Evolutionary conservation across 2,329 filamentous ascomycete species (phyloP), one percentile per base, ranked within the genome.

Genomic region (Arthrobotrys musiformis): DNA sequence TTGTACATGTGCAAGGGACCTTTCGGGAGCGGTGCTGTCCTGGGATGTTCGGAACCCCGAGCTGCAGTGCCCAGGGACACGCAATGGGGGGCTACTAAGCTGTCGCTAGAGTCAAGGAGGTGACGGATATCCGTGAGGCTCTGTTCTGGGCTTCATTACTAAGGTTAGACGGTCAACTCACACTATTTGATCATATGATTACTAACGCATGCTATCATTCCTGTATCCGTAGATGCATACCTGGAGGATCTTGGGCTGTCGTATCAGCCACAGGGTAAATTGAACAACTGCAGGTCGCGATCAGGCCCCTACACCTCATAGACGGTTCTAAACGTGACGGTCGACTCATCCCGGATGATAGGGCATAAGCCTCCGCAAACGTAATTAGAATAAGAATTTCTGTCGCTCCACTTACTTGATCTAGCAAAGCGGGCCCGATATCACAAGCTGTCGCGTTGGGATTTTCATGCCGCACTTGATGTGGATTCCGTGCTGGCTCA

Each of bases 391-490:
- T 22, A 40, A 22, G 7, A 24, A 7, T 40, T 17, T 30, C 40
- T 26, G 19, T 11, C 48, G 60, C 73, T 61, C 60, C 73, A 76
- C 72, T 64, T 66, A 54, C n/a, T 63, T 13, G 73, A 66, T 70
- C 33, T 30, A 70, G 73, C 64, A 70, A 70, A 70, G 73, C 73
- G 73, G 73, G 73, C 73, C 73, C 73, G 73, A 70, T 67, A 77
- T 58, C n/a, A n/a, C n/a, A n/a, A 56, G 15, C n/a, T 15, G 54
- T 70, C 66, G 66, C 66, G 66, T 70, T 70, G 52, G 66, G 46
- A 13, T 19, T 40, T 33, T 28, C 30, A 30, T 37, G 3, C 44
- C 40, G 40, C 33, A n/a, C 26, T 72, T 42, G 26, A 50, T 73
- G 52, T 44, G 52, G 19, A 58, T 50, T 30, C 28, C 17, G 28